Percentiles rank a stretch among this genome's conserved stretches.
phyloP scores from a whole-genome alignment of 345 rosid species.

The Eucalyptus tenuipes region DNA sequence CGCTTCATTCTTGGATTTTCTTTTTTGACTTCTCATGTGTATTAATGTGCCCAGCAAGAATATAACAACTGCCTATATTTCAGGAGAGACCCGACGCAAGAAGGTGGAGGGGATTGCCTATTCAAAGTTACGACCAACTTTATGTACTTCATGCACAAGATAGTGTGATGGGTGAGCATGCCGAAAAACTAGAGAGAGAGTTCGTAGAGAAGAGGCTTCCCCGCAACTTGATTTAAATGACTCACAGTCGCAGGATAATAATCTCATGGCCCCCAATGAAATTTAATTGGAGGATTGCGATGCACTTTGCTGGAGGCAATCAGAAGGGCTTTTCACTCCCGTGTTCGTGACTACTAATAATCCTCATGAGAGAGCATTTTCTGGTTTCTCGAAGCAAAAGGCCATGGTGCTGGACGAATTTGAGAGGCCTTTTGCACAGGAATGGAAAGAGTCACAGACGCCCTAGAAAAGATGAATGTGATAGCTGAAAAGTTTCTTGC shows the following conservation, averaged over 20 bases:
- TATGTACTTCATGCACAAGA: background rate
- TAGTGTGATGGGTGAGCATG: background rate
- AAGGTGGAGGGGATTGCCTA: background rate
- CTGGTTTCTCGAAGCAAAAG: background rate
- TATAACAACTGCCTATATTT: background rate
- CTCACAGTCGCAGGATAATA: background rate
- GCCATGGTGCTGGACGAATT: background rate
- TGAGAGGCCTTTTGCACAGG: background rate
- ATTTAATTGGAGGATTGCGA: background rate
- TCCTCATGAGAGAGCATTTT: background rate
- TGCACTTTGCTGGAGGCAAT: background rate
- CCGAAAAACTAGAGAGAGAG: background rate
- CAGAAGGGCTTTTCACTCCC: background rate
- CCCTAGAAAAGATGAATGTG: background rate
- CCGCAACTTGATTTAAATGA: background rate
- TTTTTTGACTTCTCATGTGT: background rate
- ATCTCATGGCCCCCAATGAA: background rate
- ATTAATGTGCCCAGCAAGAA: background rate
- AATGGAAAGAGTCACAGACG: background rate
- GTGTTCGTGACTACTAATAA: background rate
- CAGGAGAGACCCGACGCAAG: background rate
- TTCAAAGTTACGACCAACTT: background rate
- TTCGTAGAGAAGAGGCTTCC: background rate
- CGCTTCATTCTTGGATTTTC: background rate
- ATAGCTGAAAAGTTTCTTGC: background rate